Base-by-base conservation (phyloP, 2,329 filamentous ascomycete genomes). In the Claviceps fusiformis region DNA sequence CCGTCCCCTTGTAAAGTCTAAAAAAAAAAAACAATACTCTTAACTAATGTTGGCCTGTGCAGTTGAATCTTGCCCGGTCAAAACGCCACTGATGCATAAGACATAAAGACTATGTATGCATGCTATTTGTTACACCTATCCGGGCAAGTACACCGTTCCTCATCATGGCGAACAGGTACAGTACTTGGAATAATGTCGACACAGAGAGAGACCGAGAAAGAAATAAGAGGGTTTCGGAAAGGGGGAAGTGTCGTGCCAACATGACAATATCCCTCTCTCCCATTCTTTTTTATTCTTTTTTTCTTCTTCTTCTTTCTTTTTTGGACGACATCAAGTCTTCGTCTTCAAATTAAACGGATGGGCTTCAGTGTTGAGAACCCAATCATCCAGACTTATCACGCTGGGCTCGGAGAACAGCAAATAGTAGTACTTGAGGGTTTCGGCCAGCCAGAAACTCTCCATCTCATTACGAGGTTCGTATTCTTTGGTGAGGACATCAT, bases 371-470 rank as follows among this genome's bases (percentile, higher is more conserved):
- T 83, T 83, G 58, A 86, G 70, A 50, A 86, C 82, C 76, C 79
- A 86, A 53, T 85, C 81, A 66, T 85, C 81, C 58, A 85, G 66
- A 62, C 74, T 79, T 11, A 82, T 69, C 15, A 80, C 64, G 53
- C 76, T 71, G 56, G 78, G 80, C 33, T 82, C 77, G 0, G 79
- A 76, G 63, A 82, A 79, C 54, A 87, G 83, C 62, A 92, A 66
- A 70, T 86, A 92, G 53, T 77, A 75, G 66, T 93, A 93, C 74
- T 95, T 93, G 64, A 93, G 64, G 56, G 89, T 85, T 71, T 93
- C 88, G 0, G 88, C 88, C 66, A 58, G 43, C 56, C 56, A 53
- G 13, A 53, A 53, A 19, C 43, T 46, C 51, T 53, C 86, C 87
- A 92, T 91, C 61, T 76, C 74, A 66, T 90, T 80, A 44, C 69